phyloP scores from a whole-genome alignment of 176 grass and related monocot genomes.

The Aegilops tauschii region DNA sequence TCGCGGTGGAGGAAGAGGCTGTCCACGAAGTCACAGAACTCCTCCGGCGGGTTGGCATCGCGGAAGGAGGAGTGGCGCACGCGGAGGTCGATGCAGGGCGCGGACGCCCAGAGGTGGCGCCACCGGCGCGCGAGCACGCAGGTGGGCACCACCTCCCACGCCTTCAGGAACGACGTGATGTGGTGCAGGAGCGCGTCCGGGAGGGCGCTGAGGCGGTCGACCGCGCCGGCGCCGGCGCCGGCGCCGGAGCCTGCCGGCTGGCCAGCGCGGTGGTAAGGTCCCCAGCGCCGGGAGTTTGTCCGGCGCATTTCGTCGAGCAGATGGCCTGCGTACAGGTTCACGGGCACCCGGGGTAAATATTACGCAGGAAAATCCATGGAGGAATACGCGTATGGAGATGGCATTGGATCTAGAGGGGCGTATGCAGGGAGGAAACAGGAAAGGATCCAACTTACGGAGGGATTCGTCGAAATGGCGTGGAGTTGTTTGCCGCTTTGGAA shows the following conservation, averaged over 20 bases:
- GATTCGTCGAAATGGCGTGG: too few relatives aligned
- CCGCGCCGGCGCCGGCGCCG: too few relatives aligned
- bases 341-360: not conserved
- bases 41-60: not conserved
- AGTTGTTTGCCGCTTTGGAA: too few relatives aligned
- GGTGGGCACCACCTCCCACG: conserved; percentile 42
- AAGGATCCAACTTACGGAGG: too few relatives aligned
- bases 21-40: conserved; percentile 6
- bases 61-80: not conserved
- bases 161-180: conserved; percentile 19
- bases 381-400: too few relatives aligned
- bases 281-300: not conserved
- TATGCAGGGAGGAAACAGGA: too few relatives aligned
- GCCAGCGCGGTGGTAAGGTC: not conserved
- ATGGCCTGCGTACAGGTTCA: not conserved
- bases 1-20: conserved; percentile 8
- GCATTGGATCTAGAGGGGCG: too few relatives aligned
- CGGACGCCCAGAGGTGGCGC: conserved; percentile 31
- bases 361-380: too few relatives aligned
- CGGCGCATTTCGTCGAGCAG: conserved; percentile 7
- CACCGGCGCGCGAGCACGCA: conserved; percentile 30
- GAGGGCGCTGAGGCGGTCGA: conserved; percentile 35
- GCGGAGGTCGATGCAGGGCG: conserved; percentile 8
- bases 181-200: conserved; percentile 34
- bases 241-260: not conserved